phyloP scores from a whole-genome alignment of 768 basidiomycete species.

The Lanmaoa pseudosensibilis region DNA sequence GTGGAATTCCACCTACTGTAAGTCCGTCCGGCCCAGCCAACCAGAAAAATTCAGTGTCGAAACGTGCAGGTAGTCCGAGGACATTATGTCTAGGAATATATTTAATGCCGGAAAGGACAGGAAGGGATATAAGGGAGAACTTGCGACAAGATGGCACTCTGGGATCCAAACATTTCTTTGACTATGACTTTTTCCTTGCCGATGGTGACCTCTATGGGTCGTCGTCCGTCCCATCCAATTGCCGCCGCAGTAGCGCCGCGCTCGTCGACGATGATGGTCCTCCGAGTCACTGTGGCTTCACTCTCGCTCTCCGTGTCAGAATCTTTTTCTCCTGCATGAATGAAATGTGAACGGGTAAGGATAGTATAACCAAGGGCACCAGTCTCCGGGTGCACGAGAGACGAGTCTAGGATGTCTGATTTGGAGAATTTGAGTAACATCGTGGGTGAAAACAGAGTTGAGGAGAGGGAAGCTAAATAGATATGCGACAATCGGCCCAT shows the following conservation, averaged over 20 bases:
- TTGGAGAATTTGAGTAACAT: conserved; percentile 64
- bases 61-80: conserved; percentile 61
- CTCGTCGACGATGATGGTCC: conserved; percentile 45
- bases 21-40: conserved; percentile 54
- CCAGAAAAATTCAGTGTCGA: conserved; percentile 62
- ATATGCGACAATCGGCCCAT: not conserved
- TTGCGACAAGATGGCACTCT: conserved; percentile 55
- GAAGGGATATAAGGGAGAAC: conserved; percentile 15
- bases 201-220: conserved; percentile 51
- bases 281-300: conserved; percentile 32
- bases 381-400: conserved; percentile 54
- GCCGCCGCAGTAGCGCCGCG: conserved; percentile 44
- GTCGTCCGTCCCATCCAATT: conserved; percentile 53
- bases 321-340: conserved; percentile 26
- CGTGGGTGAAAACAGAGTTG: conserved; percentile 4
- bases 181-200: conserved; percentile 50
- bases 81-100: conserved; percentile 46
- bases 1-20: conserved; percentile 38
- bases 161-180: conserved; percentile 57
- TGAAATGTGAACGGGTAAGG: conserved; percentile 40
- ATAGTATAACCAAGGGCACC: conserved; percentile 51
- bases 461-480: not conserved
- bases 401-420: conserved; percentile 56
- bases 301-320: conserved; percentile 32
- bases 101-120: not conserved